Conservation (phyloP, 148 eudicot genomes). For the Chenopodium quinoa region DNA sequence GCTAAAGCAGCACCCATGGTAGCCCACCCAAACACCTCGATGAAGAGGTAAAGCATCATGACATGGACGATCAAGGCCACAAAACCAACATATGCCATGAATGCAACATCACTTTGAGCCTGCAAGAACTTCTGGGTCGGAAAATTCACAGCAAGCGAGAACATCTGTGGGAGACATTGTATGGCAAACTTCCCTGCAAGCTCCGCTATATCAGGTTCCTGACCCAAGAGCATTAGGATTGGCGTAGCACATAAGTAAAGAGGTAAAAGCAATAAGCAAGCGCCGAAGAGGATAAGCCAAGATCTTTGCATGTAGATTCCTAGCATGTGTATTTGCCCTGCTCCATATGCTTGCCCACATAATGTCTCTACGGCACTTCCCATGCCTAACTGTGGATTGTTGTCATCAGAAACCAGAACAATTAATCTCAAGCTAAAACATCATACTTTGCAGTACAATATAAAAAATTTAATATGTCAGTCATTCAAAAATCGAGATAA, state of each 20-base stretch:
- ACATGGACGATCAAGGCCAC: conserved; percentile 61
- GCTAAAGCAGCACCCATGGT: conserved; percentile 73
- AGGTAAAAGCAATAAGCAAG: conserved; percentile 61
- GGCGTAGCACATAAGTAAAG: conserved; percentile 68
- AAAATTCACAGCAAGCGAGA: conserved; percentile 81
- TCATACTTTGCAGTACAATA: not conserved
- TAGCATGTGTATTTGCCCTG: conserved; percentile 79
- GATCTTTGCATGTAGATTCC: conserved; percentile 96
- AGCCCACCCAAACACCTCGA: conserved; percentile 75
- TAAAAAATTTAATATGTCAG: not conserved
- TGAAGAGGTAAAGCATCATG: conserved; percentile 49
- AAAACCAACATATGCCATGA: conserved; percentile 79
- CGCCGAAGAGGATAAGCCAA: conserved; percentile 61
- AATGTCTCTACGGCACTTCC: conserved; percentile 92
- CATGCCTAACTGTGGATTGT: conserved; percentile 72
- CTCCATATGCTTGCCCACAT: conserved; percentile 95
- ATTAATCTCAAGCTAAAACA: not conserved
- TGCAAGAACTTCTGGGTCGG: conserved; percentile 89
- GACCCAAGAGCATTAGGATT: conserved; percentile 67
- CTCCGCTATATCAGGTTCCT: conserved; percentile 63
- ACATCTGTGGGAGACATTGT: conserved; percentile 83
- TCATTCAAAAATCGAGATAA: not conserved
- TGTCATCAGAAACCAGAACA: not conserved
- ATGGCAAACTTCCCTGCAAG: conserved; percentile 69
- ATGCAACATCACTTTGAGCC: conserved; percentile 71